phyloP scores from a whole-genome alignment of 495 filamentous ascomycete genomes.

The Chlorociboria aeruginascens region DNA sequence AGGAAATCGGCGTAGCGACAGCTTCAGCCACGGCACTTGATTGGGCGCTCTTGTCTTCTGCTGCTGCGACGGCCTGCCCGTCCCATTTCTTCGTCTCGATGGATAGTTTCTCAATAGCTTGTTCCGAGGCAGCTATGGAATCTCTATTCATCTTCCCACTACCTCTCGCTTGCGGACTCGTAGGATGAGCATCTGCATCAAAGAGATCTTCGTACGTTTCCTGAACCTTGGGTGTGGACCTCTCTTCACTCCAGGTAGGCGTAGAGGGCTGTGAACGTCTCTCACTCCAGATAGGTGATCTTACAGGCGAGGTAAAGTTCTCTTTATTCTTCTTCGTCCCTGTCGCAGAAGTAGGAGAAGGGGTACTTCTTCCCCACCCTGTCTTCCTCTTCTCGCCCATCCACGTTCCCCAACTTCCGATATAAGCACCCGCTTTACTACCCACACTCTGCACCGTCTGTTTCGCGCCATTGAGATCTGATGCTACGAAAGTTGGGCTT shows the following conservation, averaged over 20 bases:
- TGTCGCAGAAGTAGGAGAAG: slow-evolving; percentile 12
- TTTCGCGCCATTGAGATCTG: slow-evolving; percentile 55
- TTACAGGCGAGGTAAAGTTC: slow-evolving; percentile 3
- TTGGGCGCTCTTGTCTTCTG: background rate
- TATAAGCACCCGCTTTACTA: slow-evolving; percentile 71
- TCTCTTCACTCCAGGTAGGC: background rate
- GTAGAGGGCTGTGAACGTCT: background rate
- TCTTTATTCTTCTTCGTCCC: slow-evolving; percentile 20
- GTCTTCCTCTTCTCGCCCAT: slow-evolving; percentile 74
- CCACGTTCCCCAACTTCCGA: slow-evolving; percentile 93
- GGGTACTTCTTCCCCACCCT: slow-evolving; percentile 34
- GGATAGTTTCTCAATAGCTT: background rate
- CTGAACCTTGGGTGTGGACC: slow-evolving; percentile 19
- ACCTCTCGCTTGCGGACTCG: background rate
- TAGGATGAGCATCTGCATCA: slow-evolving; percentile 18
- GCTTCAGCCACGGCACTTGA: slow-evolving; percentile 7
- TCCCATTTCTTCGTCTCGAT: slow-evolving; percentile 28
- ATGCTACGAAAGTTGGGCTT: slow-evolving; percentile 23
- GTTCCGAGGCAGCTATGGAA: background rate
- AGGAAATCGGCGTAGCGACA: slow-evolving; percentile 7
- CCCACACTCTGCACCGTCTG: slow-evolving; percentile 54
- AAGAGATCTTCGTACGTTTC: slow-evolving; percentile 30
- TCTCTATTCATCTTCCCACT: slow-evolving; percentile 1
- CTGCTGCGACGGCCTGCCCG: slow-evolving; percentile 15
- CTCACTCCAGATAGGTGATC: slow-evolving; percentile 14